Evolutionary conservation across 164 flowering plant genomes (phyloP).

Genomic region (Saururus chinensis): DNA sequence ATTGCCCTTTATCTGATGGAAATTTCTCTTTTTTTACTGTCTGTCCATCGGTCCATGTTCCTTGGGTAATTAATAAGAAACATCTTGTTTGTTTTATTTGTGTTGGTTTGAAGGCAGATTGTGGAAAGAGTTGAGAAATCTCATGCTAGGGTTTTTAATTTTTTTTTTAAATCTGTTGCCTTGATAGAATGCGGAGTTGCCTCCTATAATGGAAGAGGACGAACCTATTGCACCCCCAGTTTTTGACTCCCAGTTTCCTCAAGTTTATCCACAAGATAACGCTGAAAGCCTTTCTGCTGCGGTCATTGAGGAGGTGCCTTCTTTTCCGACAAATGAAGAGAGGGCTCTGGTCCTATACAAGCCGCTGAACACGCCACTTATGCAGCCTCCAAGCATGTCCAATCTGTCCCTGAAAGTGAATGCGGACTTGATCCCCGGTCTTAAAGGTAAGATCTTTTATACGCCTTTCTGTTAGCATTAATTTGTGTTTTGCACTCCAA

Average conservation of each 20-base stretch:
- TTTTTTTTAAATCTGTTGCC: background rate
- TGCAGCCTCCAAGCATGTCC: constrained; percentile 17
- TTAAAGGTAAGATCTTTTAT: constrained; percentile 36
- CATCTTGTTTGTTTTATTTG: too few relatives aligned
- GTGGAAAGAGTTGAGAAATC: too few relatives aligned
- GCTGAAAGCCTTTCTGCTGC: background rate
- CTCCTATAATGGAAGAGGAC: constrained; percentile 74
- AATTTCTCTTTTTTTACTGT: too few relatives aligned
- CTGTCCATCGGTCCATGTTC: too few relatives aligned
- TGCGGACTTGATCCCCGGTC: constrained; percentile 35
- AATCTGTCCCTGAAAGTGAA: constrained; percentile 25
- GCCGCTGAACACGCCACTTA: constrained; percentile 19
- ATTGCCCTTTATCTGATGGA: background rate
- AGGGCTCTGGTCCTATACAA: constrained; percentile 66
- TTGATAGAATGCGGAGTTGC: constrained; percentile 45
- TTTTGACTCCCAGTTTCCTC: constrained; percentile 10
- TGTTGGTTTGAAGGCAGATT: too few relatives aligned
- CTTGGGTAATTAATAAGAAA: too few relatives aligned
- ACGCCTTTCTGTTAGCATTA: background rate
- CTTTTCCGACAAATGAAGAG: constrained; percentile 34
- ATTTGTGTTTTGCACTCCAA: background rate
- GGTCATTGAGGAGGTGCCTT: constrained; percentile 15
- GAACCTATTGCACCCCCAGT: constrained; percentile 25
- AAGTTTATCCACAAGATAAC: background rate
- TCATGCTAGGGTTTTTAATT: background rate